A percentile compares a stretch with the other conserved stretches of the same genome.
These are phyloP conservation scores for Aeminium ludgeri DNA, from an alignment of 495 filamentous ascomycete genomes.

Conservation along the genomic window DNA sequence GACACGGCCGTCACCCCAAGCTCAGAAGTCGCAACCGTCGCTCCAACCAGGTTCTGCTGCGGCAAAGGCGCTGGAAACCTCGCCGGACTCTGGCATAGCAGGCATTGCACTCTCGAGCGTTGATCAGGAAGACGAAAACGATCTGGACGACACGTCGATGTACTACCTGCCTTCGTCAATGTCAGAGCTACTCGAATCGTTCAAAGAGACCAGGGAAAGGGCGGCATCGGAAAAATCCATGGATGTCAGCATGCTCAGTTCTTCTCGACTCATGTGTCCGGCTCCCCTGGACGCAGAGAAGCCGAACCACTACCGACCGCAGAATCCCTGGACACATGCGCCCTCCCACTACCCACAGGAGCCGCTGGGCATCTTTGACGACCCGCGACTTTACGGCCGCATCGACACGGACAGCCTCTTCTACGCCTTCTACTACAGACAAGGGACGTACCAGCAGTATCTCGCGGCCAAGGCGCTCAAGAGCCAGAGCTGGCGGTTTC, in stretches of 20 bases:
- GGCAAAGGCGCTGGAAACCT: slow-evolving; percentile 13
- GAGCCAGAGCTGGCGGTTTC: slow-evolving; percentile 94
- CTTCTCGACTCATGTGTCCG: slow-evolving; percentile 54
- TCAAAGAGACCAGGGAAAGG: slow-evolving; percentile 57
- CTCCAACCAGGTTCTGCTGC: slow-evolving; percentile 4
- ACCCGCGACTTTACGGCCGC: slow-evolving; percentile 66
- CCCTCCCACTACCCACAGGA: slow-evolving; percentile 83
- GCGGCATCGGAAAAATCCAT: slow-evolving; percentile 13
- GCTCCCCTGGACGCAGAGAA: slow-evolving; percentile 63
- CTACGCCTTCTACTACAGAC: slow-evolving; percentile 97
- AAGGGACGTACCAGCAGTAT: slow-evolving; percentile 89
- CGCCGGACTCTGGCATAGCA: slow-evolving; percentile 18
- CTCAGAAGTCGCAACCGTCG: slow-evolving; percentile 16
- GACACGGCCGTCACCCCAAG: slow-evolving; percentile 3
- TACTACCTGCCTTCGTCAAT: slow-evolving; percentile 86
- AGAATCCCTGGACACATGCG: slow-evolving; percentile 53
- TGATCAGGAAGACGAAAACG: slow-evolving; percentile 28
- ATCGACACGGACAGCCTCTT: slow-evolving; percentile 96
- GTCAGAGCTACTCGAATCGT: slow-evolving; percentile 77
- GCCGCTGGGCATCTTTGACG: slow-evolving; percentile 73
- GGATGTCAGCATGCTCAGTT: slow-evolving; percentile 45
- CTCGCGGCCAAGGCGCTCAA: slow-evolving; percentile 92
- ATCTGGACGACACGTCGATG: slow-evolving; percentile 58
- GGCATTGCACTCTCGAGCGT: slow-evolving; percentile 36
- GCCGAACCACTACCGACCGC: slow-evolving; percentile 67